Base-by-base conservation (phyloP, 768 basidiomycete genomes). In the Boletus huronensis region DNA sequence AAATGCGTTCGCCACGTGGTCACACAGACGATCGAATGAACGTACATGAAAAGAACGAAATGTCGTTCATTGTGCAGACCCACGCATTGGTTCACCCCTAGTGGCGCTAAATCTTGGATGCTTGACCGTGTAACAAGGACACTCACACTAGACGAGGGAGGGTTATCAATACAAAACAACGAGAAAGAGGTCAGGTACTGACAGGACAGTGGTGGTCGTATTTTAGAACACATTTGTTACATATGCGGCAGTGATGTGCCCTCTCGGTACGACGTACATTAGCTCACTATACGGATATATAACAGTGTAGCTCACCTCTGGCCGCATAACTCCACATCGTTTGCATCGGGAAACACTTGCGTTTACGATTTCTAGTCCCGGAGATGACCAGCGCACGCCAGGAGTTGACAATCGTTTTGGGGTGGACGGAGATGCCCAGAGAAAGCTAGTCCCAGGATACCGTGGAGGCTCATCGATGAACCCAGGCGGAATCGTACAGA, bases 21-120 rank as follows among this genome's bases (percentile, higher is more conserved):
- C n/a, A 6, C 13, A 31, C 9, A 26, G 6, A 38, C 11, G 14
- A 34, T 28, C 9, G 6, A 36, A 32, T 5, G 9, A 48, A 72
- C 86, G 52, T 58, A 91, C 92, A 98, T 88, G 79, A 98, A 99
- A 44, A 98, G 75, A 36, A 96, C 80, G 63, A 99, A 99, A 72
- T 98, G 93, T 0, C 96, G 85, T 67, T 98, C 95, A 62, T 98
- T 99, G 67, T 96, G 79, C 7, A 98, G 70, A 11, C 96, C 96
- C 41, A 99, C 96, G 67, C 96, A 98, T 82, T 93, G 92, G 70
- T 98, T 98, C 47, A 98, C 84, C 94, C 94, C 92, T 94, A 17
- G 23, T 23, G 9, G 5, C 6, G 16, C 25, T 63, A 10, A 65
- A 41, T 45, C 23, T 14, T 35, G 23, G 41, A 34, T 28, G n/a